A percentile compares a stretch with the other conserved stretches of the same genome.
phyloP scores from a whole-genome alignment of 805 yeast genomes.

The Torulaspora franciscae region DNA sequence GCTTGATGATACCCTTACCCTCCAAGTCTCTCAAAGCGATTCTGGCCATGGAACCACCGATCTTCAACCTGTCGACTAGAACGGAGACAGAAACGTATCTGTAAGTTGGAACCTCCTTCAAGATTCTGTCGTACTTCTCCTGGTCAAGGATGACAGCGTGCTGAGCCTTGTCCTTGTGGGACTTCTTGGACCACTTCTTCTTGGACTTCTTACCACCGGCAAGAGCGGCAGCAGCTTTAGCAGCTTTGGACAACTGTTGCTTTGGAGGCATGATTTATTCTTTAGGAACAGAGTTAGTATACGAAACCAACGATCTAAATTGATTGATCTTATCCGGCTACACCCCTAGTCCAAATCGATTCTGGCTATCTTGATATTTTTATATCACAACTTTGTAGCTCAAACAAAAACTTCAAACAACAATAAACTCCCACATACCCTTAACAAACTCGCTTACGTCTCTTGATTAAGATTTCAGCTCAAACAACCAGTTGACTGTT shows the following conservation, averaged over 20 bases:
- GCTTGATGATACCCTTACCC: conserved; percentile 89
- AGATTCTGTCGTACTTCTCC: conserved; percentile 97
- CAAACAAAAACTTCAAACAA: neutral
- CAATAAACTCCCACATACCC: conserved; percentile 10
- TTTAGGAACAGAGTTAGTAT: conserved; percentile 6
- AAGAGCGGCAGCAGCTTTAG: conserved; percentile 99
- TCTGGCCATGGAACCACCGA: conserved; percentile 99
- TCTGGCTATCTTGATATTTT: neutral
- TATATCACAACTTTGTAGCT: neutral
- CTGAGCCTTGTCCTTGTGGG: conserved; percentile 99
- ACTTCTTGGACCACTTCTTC: conserved; percentile 99
- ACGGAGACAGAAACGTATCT: conserved; percentile 97
- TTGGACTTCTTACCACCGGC: conserved; percentile 99
- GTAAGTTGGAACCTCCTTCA: conserved; percentile 99
- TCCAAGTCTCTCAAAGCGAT: conserved; percentile 95
- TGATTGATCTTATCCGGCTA: neutral
- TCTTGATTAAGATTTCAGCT: neutral
- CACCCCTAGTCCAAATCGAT: neutral
- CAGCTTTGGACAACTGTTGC: conserved; percentile 98
- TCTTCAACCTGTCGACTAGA: conserved; percentile 97
- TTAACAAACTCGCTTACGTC: conserved; percentile 13
- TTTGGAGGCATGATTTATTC: conserved; percentile 87
- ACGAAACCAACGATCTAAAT: neutral
- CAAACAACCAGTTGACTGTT: neutral
- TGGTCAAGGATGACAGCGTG: conserved; percentile 96